These are phyloP conservation scores for Cytospora mali DNA, from an alignment of 2,329 filamentous ascomycete species.

Conservation along the genomic window DNA sequence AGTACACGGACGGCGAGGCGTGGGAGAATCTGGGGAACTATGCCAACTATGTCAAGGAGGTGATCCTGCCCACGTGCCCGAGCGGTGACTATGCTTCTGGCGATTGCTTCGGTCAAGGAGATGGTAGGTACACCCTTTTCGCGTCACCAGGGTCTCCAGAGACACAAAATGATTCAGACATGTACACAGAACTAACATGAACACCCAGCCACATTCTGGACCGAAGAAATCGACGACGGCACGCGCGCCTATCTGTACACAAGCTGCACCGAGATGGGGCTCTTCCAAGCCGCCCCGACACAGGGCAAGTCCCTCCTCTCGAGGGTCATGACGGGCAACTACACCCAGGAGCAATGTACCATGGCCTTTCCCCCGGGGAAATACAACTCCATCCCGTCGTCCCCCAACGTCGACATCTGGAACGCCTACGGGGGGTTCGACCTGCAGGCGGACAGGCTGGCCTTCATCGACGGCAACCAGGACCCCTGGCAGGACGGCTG, in stretches of 20 bases:
- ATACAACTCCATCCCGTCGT: slow-evolving; percentile 47
- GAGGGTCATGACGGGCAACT: slow-evolving; percentile 48
- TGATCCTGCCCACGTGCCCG: slow-evolving; percentile 46
- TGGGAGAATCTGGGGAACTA: slow-evolving; percentile 56
- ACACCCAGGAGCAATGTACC: slow-evolving; percentile 59
- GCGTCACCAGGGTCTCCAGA: no score
- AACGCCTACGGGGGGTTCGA: slow-evolving; percentile 52
- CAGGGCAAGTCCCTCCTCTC: slow-evolving; percentile 50
- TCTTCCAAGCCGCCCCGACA: slow-evolving; percentile 50
- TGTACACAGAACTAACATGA: no score
- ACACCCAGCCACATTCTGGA: slow-evolving; percentile 45
- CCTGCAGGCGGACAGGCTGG: slow-evolving; percentile 49
- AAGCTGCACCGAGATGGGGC: slow-evolving; percentile 51
- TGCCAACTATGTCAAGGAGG: slow-evolving; percentile 52
- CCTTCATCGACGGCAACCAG: slow-evolving; percentile 54
- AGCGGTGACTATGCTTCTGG: slow-evolving; percentile 45
- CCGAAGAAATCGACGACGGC: slow-evolving; percentile 44
- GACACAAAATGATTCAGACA: no score
- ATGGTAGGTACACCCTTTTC: not conserved
- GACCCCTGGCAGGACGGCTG: slow-evolving; percentile 57
- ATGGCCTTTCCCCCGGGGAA: slow-evolving; percentile 54
- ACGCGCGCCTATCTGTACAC: slow-evolving; percentile 53
- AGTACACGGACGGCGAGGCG: slow-evolving; percentile 51
- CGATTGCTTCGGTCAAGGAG: slow-evolving; percentile 47
- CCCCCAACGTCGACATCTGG: slow-evolving; percentile 45